These are phyloP conservation scores for Cystobasidium slooffiae DNA, from an alignment of 1,284 basidiomycete species.

Conservation along the genomic window DNA sequence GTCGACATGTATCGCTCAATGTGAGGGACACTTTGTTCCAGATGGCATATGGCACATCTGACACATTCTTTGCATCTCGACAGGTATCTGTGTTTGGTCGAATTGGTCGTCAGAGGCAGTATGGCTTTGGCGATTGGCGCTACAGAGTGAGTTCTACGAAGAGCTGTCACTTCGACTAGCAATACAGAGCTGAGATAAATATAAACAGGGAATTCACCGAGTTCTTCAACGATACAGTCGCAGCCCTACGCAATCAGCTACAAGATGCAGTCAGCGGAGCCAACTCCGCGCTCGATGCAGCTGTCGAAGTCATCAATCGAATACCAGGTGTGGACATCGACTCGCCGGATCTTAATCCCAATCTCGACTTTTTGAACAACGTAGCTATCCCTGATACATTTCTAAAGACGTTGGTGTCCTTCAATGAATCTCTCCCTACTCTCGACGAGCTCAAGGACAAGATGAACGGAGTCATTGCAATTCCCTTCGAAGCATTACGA, in stretches of 20 bases:
- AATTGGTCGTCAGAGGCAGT: constrained; percentile 81
- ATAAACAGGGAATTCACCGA: constrained; percentile 66
- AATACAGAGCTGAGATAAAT: constrained; percentile 33
- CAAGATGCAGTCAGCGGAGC: constrained; percentile 71
- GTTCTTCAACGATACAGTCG: constrained; percentile 68
- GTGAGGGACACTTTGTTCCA: constrained; percentile 49
- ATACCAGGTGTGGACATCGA: constrained; percentile 63
- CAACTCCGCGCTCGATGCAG: constrained; percentile 70
- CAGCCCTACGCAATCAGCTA: constrained; percentile 67
- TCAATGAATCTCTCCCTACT: constrained; percentile 82
- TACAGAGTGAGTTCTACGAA: constrained; percentile 52
- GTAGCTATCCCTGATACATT: constrained; percentile 81
- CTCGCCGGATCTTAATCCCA: constrained; percentile 70
- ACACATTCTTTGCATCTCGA: background rate
- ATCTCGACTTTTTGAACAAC: constrained; percentile 72
- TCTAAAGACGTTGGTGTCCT: constrained; percentile 68
- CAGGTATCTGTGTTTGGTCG: constrained; percentile 79
- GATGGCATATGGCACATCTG: too few relatives aligned
- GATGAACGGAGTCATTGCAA: constrained; percentile 74
- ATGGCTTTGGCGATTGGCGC: constrained; percentile 79
- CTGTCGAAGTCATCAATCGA: constrained; percentile 71
- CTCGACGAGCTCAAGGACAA: constrained; percentile 73
- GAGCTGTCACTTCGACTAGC: constrained; percentile 18
- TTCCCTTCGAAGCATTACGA: constrained; percentile 82
- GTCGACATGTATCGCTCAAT: constrained; percentile 89